These are phyloP conservation scores for Tulasnella sp. DNA, from an alignment of 768 basidiomycete genomes.

Conservation along the genomic window DNA sequence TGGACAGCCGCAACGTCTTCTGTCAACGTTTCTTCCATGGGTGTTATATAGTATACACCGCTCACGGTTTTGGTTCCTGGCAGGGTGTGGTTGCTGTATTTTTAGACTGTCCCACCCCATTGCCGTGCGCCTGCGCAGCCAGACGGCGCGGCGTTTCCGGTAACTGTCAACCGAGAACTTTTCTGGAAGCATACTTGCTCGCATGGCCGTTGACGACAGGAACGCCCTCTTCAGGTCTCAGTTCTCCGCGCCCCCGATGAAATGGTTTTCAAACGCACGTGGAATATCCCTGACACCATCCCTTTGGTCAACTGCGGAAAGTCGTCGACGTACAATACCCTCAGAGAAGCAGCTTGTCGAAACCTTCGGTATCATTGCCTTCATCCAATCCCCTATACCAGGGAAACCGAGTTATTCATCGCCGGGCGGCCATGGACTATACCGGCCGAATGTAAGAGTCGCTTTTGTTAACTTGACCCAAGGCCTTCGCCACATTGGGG, in stretches of 20 bases:
- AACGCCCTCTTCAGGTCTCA: not conserved
- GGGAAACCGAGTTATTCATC: too few relatives aligned
- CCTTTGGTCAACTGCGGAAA: not conserved
- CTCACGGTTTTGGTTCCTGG: not conserved
- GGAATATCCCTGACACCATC: not conserved
- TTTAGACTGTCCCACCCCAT: not conserved
- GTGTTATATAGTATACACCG: not conserved
- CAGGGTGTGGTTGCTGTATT: not conserved
- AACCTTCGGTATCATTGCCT: not conserved
- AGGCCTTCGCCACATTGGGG: too few relatives aligned
- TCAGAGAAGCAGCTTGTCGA: not conserved
- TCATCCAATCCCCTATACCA: not conserved
- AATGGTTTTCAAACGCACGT: not conserved
- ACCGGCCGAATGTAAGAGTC: not conserved
- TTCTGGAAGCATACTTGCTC: too few relatives aligned
- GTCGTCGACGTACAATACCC: not conserved
- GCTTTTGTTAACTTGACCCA: not conserved
- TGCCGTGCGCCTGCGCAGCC: not conserved
- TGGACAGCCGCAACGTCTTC: too few relatives aligned
- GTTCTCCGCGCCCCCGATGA: not conserved
- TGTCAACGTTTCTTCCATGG: too few relatives aligned
- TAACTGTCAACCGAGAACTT: not conserved
- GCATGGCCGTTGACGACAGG: not conserved
- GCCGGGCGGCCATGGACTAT: not conserved
- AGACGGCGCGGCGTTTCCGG: not conserved